Evolutionary conservation across 495 filamentous ascomycete genomes (phyloP).

Genomic region (Daldinia vernicosa): DNA sequence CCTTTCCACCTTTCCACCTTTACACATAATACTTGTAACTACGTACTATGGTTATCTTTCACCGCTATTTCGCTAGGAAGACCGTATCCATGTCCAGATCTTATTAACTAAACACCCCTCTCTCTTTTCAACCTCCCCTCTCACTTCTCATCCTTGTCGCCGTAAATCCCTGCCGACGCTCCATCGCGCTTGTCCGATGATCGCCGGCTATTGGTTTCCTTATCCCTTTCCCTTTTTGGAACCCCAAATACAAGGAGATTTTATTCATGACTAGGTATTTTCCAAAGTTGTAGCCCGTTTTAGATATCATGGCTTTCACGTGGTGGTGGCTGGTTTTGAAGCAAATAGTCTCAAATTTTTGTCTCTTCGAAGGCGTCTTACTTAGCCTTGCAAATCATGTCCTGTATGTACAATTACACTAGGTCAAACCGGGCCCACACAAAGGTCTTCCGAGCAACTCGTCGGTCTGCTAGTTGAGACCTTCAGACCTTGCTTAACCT

Average conservation of each 20-base stretch:
- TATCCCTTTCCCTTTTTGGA: constrained; percentile 45
- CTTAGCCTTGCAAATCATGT: constrained; percentile 25
- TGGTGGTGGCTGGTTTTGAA: constrained; percentile 39
- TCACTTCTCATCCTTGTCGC: constrained; percentile 28
- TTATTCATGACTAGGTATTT: constrained; percentile 20
- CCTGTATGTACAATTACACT: constrained; percentile 19
- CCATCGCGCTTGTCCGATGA: constrained; percentile 47
- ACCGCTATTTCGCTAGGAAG: constrained; percentile 48
- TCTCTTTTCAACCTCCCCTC: constrained; percentile 28
- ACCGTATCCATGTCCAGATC: constrained; percentile 38
- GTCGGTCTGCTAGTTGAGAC: constrained; percentile 40
- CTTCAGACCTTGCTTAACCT: constrained; percentile 28
- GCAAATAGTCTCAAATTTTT: constrained; percentile 35
- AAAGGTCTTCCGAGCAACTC: constrained; percentile 33
- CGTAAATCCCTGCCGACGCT: constrained; percentile 41
- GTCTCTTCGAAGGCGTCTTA: constrained; percentile 29
- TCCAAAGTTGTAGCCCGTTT: constrained; percentile 15
- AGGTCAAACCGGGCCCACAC: constrained; percentile 21
- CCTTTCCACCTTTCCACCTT: constrained; percentile 19
- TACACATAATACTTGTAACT: neutral
- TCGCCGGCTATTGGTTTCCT: constrained; percentile 45
- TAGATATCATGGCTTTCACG: constrained; percentile 37
- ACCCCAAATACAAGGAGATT: constrained; percentile 18
- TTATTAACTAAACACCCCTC: constrained; percentile 44
- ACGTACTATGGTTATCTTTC: constrained; percentile 27